Evolutionary conservation across 805 yeast genomes (phyloP).

Genomic region (Saccharomyces jurei): DNA sequence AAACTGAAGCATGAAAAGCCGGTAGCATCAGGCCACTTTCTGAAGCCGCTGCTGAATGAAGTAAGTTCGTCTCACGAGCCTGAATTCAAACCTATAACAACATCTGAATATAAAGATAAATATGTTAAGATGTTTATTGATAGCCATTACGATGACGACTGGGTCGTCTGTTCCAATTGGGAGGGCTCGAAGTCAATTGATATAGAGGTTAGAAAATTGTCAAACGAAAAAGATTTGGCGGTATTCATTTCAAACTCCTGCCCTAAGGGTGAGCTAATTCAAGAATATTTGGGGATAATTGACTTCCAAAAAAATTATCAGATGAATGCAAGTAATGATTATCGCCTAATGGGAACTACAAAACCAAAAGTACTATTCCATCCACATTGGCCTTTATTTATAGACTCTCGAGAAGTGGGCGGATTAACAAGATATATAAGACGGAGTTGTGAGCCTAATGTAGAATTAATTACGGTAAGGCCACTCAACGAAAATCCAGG

Average conservation of each 20-base stretch:
- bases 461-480: slow-evolving; percentile 46
- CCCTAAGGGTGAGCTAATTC: slow-evolving; percentile 42
- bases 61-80: not conserved
- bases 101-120: slow-evolving; percentile 30
- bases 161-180: slow-evolving; percentile 24
- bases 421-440: slow-evolving; percentile 66
- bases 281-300: slow-evolving; percentile 67
- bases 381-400: slow-evolving; percentile 50
- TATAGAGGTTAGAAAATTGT: not conserved
- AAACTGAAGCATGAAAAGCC: not conserved
- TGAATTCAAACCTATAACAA: not conserved
- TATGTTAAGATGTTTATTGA: slow-evolving; percentile 40
- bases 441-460: slow-evolving; percentile 70
- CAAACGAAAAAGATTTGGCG: slow-evolving; percentile 31
- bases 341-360: slow-evolving; percentile 62
- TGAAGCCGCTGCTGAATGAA: not conserved
- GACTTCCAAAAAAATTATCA: slow-evolving; percentile 58
- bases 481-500: slow-evolving; percentile 11
- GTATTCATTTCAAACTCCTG: slow-evolving; percentile 39
- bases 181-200: not conserved
- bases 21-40: not conserved
- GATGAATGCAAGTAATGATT: slow-evolving; percentile 65
- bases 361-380: slow-evolving; percentile 51
- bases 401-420: slow-evolving; percentile 85
- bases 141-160: slow-evolving; percentile 40